These are phyloP conservation scores for Entonaema liquescens DNA, from an alignment of 495 filamentous ascomycete genomes.

Conservation along the genomic window DNA sequence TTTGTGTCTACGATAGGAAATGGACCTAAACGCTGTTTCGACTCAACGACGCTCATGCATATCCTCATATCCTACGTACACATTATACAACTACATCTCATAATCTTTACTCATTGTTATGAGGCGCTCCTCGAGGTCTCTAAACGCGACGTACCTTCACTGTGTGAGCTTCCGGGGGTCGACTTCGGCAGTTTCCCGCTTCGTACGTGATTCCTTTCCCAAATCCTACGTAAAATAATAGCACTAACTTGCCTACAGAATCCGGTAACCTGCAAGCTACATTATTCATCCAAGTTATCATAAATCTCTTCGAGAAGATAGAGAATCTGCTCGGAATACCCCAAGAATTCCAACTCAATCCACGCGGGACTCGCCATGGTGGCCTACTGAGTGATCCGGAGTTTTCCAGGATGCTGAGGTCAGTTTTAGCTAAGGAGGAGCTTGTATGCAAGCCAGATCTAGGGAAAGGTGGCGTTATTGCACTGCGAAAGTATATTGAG, in stretches of 20 bases:
- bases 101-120: constrained; percentile 30
- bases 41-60: constrained; percentile 32
- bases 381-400: constrained; percentile 25
- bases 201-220: constrained; percentile 17
- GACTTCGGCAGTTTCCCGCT: constrained; percentile 30
- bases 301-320: constrained; percentile 35
- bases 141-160: constrained; percentile 24
- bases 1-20: background rate
- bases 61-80: constrained; percentile 37
- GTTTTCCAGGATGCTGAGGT: constrained; percentile 12
- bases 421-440: constrained; percentile 30
- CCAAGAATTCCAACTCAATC: constrained; percentile 19
- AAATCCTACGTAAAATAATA: background rate
- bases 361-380: background rate
- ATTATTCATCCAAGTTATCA: constrained; percentile 35
- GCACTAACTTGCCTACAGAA: constrained; percentile 19
- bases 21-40: background rate
- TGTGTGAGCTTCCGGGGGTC: constrained; percentile 29
- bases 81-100: constrained; percentile 27
- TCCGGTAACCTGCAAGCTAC: constrained; percentile 39
- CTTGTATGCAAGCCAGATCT: constrained; percentile 16
- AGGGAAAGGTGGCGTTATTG: constrained; percentile 36
- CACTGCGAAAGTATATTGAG: constrained; percentile 28
- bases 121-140: constrained; percentile 22
- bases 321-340: constrained; percentile 37